These are phyloP conservation scores for Lathyrus oleraceus DNA, from an alignment of 306 rosid species.

Conservation along the genomic window DNA sequence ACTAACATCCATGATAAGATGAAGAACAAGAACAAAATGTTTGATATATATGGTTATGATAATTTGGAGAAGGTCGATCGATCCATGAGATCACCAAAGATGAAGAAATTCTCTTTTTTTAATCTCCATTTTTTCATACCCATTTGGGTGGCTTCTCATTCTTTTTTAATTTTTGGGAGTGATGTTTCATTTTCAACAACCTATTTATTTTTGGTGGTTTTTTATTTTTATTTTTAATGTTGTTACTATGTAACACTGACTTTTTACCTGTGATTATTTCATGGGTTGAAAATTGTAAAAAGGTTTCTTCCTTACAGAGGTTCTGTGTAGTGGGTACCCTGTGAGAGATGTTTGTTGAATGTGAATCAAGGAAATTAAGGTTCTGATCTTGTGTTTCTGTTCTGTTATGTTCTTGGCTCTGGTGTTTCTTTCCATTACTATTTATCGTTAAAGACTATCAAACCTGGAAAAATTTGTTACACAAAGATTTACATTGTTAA, in stretches of 20 bases:
- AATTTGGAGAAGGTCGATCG: slow-evolving; percentile 38
- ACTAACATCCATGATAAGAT: slow-evolving; percentile 72
- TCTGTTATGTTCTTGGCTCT: not conserved
- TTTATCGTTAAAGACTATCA: no score
- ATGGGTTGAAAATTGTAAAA: slow-evolving; percentile 62
- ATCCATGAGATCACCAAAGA: slow-evolving; percentile 48
- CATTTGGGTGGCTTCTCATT: slow-evolving; percentile 38
- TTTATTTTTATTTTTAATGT: slow-evolving; percentile 33
- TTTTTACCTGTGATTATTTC: slow-evolving; percentile 42
- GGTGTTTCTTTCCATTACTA: no score
- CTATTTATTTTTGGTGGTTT: slow-evolving; percentile 28
- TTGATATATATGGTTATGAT: slow-evolving; percentile 35
- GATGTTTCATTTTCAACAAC: slow-evolving; percentile 31
- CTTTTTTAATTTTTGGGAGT: not conserved
- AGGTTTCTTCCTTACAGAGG: slow-evolving; percentile 50
- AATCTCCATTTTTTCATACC: slow-evolving; percentile 58
- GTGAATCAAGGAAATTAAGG: slow-evolving; percentile 35
- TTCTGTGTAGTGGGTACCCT: slow-evolving; percentile 32
- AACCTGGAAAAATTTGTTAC: no score
- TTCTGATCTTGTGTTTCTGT: not conserved
- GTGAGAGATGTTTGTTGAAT: slow-evolving; percentile 51
- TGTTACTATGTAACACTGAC: slow-evolving; percentile 50
- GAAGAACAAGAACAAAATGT: slow-evolving; percentile 17
- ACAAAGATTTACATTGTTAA: no score
- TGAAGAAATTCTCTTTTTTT: slow-evolving; percentile 64